A percentile compares a stretch with the other conserved stretches of the same genome.
Evolutionary conservation across 768 basidiomycete species (phyloP).

Genomic region (Pleurotus platypus): DNA sequence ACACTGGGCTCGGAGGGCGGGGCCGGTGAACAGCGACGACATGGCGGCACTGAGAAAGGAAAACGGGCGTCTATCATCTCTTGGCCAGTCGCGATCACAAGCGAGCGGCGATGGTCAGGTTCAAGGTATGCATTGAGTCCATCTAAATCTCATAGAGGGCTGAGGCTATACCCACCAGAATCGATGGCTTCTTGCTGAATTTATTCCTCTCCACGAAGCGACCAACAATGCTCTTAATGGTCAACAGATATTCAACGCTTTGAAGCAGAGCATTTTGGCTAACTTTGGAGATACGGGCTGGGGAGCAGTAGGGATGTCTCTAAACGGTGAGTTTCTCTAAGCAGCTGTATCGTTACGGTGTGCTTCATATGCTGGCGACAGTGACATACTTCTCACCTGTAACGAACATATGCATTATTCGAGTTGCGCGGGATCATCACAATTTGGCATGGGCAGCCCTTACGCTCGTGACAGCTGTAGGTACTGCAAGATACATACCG

Average conservation of each 20-base stretch:
- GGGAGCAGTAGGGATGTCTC: conserved; percentile 72
- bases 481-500: conserved; percentile 59
- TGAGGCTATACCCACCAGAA: conserved; percentile 43
- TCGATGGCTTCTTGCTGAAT: conserved; percentile 86
- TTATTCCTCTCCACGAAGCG: conserved; percentile 44
- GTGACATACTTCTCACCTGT: conserved; percentile 88
- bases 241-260: conserved; percentile 64
- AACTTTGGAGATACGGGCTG: conserved; percentile 87
- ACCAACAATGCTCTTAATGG: conserved; percentile 34
- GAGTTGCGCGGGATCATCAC: conserved; percentile 80
- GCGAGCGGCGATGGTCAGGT: conserved; percentile 1
- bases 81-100: not conserved
- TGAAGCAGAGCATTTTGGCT: conserved; percentile 63
- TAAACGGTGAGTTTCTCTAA: conserved; percentile 51
- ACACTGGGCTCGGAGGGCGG: not conserved
- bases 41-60: too few relatives aligned
- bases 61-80: too few relatives aligned
- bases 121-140: not conserved
- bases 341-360: not conserved
- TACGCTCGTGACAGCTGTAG: conserved; percentile 63
- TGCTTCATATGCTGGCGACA: conserved; percentile 23
- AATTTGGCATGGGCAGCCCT: conserved; percentile 77
- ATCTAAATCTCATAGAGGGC: not conserved
- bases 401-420: conserved; percentile 82
- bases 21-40: not conserved